These are phyloP conservation scores for Coniochaeta hoffmannii DNA, from an alignment of 2,329 filamentous ascomycete species.

Conservation along the genomic window DNA sequence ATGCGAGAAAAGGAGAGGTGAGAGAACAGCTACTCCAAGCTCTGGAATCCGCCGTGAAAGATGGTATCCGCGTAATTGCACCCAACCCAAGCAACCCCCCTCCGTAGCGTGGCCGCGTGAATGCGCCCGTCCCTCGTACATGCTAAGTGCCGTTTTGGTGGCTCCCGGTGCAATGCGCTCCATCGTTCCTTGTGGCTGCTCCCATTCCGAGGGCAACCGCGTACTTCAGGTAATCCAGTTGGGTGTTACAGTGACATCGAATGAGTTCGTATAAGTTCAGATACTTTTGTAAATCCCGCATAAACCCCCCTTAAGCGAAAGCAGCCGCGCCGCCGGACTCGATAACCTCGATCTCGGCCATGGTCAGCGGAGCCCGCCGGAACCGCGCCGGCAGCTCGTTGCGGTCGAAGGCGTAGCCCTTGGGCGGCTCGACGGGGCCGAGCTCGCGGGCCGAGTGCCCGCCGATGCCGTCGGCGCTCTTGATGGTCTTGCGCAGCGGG, in stretches of 20 bases:
- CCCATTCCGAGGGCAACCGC: not conserved
- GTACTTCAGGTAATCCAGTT: not conserved
- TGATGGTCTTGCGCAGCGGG: conserved; percentile 56
- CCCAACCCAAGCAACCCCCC: not conserved
- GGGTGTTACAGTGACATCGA: not conserved
- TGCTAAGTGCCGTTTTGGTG: not conserved
- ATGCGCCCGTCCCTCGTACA: not conserved
- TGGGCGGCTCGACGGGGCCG: conserved; percentile 61
- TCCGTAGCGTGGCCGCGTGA: not conserved
- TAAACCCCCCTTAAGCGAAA: conserved; percentile 30
- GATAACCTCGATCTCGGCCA: conserved; percentile 88
- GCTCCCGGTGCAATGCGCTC: not conserved
- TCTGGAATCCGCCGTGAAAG: not conserved
- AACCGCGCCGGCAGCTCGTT: conserved; percentile 82
- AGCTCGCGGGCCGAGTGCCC: conserved; percentile 60
- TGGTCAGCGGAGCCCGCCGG: conserved; percentile 63
- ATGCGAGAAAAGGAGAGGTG: not conserved
- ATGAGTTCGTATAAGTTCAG: not conserved
- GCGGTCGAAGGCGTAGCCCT: conserved; percentile 80
- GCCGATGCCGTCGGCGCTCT: conserved; percentile 40
- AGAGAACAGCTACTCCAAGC: not conserved
- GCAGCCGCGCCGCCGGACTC: conserved; percentile 79
- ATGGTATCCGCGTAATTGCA: not conserved
- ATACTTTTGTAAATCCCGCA: not conserved
- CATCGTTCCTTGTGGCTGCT: not conserved